Conservation (phyloP, 257 asterid species). For the Fraxinus anomala region DNA sequence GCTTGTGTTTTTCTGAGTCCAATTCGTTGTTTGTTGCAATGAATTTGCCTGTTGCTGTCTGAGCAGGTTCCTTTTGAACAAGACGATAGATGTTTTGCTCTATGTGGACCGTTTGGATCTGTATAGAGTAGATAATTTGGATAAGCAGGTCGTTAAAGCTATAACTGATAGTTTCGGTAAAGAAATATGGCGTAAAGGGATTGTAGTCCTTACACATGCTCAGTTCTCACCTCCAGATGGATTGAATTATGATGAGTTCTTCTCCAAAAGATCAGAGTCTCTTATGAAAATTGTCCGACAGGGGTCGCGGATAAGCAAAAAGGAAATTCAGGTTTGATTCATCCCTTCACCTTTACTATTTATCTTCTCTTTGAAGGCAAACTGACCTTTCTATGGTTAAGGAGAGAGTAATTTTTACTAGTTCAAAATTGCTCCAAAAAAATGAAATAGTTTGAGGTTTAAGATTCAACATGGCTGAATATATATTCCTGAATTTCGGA, state of each 20-base stretch:
- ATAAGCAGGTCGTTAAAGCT: conserved; percentile 83
- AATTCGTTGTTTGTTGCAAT: conserved; percentile 4
- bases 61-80: conserved; percentile 82
- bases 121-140: conserved; percentile 95
- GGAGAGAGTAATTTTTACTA: neutral
- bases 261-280: conserved; percentile 79
- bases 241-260: conserved; percentile 80
- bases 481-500: neutral
- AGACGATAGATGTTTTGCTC: conserved; percentile 91
- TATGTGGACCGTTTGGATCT: conserved; percentile 98
- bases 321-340: conserved; percentile 53
- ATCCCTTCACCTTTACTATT: conserved; percentile 1
- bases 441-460: neutral
- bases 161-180: conserved; percentile 81
- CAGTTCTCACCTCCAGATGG: conserved; percentile 99
- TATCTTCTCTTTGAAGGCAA: conserved; percentile 5
- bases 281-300: conserved; percentile 73
- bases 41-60: conserved; percentile 33
- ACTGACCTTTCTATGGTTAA: neutral
- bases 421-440: neutral
- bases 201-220: conserved; percentile 90
- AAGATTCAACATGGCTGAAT: neutral
- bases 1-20: neutral
- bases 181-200: conserved; percentile 79
- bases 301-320: conserved; percentile 71